These are phyloP conservation scores for Artemisia tridentata DNA, from an alignment of 129 eudicot genomes.

Conservation along the genomic window DNA sequence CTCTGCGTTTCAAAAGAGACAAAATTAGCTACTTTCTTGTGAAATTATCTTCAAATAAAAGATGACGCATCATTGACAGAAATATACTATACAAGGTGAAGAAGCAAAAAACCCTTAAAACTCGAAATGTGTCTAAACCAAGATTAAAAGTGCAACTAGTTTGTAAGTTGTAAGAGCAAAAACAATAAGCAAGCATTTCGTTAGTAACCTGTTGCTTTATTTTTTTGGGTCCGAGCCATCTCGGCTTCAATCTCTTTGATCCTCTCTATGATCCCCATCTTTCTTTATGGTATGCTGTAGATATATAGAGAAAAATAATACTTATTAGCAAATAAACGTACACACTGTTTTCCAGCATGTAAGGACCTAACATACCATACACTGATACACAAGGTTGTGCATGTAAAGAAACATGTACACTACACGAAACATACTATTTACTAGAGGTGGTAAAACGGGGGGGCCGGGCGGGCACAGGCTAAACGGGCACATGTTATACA, in stretches of 20 bases:
- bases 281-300: conserved; percentile 33
- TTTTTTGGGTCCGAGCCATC: conserved; percentile 98
- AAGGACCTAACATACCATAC: neutral
- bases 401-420: neutral
- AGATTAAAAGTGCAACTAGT: too few species aligned
- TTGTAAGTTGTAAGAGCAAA: conserved; percentile 2
- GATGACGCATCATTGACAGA: too few species aligned
- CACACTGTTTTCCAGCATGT: conserved; percentile 4
- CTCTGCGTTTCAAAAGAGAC: too few species aligned
- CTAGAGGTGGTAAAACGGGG: too few species aligned
- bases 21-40: too few species aligned
- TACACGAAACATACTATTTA: neutral
- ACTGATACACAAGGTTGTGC: neutral
- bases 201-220: conserved; percentile 99
- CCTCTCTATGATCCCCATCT: conserved; percentile 92
- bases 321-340: conserved; percentile 22
- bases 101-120: too few species aligned
- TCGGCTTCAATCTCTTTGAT: conserved; percentile 97
- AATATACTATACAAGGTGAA: too few species aligned
- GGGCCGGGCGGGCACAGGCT: too few species aligned
- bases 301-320: conserved; percentile 6
- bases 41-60: too few species aligned
- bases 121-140: too few species aligned
- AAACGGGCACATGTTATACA: too few species aligned
- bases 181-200: conserved; percentile 24